phyloP scores from a whole-genome alignment of 306 rosid species.

The Cicer cuneatum region DNA sequence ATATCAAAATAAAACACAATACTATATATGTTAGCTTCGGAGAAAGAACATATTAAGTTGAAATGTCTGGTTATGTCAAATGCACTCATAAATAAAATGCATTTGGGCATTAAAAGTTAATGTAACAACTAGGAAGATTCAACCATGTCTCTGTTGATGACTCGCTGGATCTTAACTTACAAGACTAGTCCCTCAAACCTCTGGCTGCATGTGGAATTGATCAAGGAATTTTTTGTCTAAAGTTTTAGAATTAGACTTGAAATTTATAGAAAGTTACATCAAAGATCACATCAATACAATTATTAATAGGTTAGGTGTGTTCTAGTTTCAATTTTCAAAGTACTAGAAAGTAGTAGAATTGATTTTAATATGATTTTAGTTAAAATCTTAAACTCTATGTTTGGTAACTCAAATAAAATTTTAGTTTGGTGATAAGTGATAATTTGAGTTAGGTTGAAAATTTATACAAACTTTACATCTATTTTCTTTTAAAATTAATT shows the following conservation, averaged over 20 bases:
- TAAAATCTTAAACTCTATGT: neutral
- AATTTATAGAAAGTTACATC: neutral
- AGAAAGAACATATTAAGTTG: constrained; percentile 42
- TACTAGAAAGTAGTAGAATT: neutral
- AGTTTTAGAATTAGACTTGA: constrained; percentile 24
- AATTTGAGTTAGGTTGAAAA: too few species aligned
- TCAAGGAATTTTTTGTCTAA: constrained; percentile 11
- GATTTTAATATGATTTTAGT: neutral
- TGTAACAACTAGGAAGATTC: constrained; percentile 41
- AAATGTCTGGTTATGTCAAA: constrained; percentile 37
- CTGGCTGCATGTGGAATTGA: constrained; percentile 25
- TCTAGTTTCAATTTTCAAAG: constrained; percentile 1
- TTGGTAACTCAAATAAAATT: neutral
- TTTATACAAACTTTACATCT: too few species aligned
- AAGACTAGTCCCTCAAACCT: constrained; percentile 22
- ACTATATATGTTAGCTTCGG: constrained; percentile 41
- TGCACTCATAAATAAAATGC: constrained; percentile 25
- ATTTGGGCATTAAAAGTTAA: constrained; percentile 25
- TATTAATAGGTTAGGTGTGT: neutral
- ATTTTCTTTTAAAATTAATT: too few species aligned
- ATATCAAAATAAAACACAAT: constrained; percentile 29
- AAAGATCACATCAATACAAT: neutral
- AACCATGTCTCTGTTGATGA: constrained; percentile 37
- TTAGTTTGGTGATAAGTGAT: neutral
- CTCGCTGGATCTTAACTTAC: constrained; percentile 3